Conservation (phyloP, 2,329 filamentous ascomycete species). For the Penicillium sp. region DNA sequence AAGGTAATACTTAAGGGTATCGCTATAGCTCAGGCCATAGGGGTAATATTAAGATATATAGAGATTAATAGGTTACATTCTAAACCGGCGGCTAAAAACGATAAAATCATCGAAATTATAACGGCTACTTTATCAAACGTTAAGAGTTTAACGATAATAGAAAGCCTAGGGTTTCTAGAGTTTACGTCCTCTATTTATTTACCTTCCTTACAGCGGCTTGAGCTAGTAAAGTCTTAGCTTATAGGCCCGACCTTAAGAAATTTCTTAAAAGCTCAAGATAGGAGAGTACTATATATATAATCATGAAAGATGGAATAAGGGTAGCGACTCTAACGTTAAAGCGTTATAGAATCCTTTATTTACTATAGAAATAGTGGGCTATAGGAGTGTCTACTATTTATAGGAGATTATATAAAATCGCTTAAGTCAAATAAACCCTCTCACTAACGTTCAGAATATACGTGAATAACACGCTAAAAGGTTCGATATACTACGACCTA, state of each 20-base stretch:
- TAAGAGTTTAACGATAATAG: not conserved
- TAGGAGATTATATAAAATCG: not conserved
- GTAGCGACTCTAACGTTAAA: not conserved
- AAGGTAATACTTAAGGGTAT: not conserved
- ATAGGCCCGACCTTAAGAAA: not conserved
- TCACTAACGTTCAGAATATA: too few relatives aligned
- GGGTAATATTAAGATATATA: not conserved
- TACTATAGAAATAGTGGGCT: not conserved
- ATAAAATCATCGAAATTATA: not conserved
- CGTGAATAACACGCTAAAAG: too few relatives aligned
- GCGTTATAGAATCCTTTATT: not conserved
- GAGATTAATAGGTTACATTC: not conserved
- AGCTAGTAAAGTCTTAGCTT: not conserved
- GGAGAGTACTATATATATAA: not conserved
- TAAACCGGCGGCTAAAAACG: not conserved
- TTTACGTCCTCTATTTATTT: not conserved
- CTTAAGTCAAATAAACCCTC: not conserved
- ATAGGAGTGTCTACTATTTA: not conserved
- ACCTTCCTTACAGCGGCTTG: not conserved
- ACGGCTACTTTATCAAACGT: not conserved
- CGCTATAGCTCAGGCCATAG: not conserved
- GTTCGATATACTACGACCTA: too few relatives aligned
- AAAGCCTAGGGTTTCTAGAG: not conserved
- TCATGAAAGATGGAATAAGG: not conserved
- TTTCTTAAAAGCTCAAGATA: not conserved